Conservation (phyloP, 106 monocot species). For the Acanthochlamys bracteata region DNA sequence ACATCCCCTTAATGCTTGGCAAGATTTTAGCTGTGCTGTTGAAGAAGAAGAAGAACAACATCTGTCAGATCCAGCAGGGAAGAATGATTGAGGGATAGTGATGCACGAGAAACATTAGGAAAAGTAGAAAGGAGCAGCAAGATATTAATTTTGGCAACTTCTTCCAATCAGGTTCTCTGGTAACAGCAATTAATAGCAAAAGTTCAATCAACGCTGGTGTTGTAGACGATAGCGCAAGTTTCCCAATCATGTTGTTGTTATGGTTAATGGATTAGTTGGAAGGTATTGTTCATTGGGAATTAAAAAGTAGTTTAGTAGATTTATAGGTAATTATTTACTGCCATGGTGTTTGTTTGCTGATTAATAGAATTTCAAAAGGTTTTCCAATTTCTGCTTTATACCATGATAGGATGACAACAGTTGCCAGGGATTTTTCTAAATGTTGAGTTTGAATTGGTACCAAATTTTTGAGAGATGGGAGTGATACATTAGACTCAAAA, state of each 20-base stretch:
- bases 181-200: slow-evolving; percentile 2
- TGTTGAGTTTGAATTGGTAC: too few species aligned
- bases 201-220: slow-evolving; percentile 8
- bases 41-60: slow-evolving; percentile 9
- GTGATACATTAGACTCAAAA: too few species aligned
- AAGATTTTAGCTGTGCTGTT: slow-evolving; percentile 33
- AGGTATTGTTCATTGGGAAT: slow-evolving; percentile 25
- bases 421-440: too few species aligned
- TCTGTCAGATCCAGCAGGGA: slow-evolving; percentile 10
- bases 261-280: slow-evolving; percentile 68
- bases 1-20: slow-evolving; percentile 48
- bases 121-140: slow-evolving; percentile 6
- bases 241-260: slow-evolving; percentile 63
- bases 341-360: neutral
- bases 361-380: neutral
- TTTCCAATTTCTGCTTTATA: too few species aligned
- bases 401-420: too few species aligned
- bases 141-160: slow-evolving; percentile 36
- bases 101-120: slow-evolving; percentile 12
- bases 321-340: neutral
- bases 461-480: too few species aligned
- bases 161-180: slow-evolving; percentile 13
- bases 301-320: neutral
- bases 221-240: slow-evolving; percentile 9
- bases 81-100: slow-evolving; percentile 1